Percentiles rank a stretch among this genome's conserved stretches.
Evolutionary conservation across 352 stramenopile genomes (phyloP).

Genomic region (Pythium myriotylum): DNA sequence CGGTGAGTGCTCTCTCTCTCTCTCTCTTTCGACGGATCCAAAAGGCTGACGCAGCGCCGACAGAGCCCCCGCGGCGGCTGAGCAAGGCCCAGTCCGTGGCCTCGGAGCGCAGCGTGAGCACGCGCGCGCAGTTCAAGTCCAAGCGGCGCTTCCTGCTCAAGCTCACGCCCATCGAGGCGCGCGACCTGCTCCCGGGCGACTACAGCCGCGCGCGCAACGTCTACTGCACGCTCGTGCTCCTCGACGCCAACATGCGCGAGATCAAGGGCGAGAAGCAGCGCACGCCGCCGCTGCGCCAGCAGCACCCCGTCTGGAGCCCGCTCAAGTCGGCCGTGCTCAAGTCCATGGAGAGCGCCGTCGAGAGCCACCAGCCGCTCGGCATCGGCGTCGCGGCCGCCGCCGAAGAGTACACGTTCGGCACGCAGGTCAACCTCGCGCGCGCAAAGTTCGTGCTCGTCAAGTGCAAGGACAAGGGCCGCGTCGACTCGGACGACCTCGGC

Average conservation of each 20-base stretch:
- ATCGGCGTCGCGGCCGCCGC: constrained; percentile 79
- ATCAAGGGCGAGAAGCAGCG: constrained; percentile 89
- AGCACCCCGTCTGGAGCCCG: constrained; percentile 80
- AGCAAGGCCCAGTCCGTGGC: constrained; percentile 22
- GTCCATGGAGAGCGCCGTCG: constrained; percentile 73
- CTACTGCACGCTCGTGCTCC: constrained; percentile 83
- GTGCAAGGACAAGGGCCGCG: constrained; percentile 87
- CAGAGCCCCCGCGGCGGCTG: constrained; percentile 17
- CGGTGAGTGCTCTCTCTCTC: no score
- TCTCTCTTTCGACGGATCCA: no score
- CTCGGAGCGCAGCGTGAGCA: constrained; percentile 23
- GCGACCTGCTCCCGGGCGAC: constrained; percentile 69
- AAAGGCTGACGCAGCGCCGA: no score
- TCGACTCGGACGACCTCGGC: constrained; percentile 82
- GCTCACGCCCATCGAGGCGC: constrained; percentile 83
- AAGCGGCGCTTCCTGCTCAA: constrained; percentile 84
- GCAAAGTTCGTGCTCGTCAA: constrained; percentile 87
- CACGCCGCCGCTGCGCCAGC: constrained; percentile 62
- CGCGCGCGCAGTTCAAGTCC: constrained; percentile 47
- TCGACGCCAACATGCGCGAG: constrained; percentile 84
- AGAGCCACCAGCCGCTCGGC: constrained; percentile 84
- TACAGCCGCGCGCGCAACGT: constrained; percentile 58
- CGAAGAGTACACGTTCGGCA: constrained; percentile 89
- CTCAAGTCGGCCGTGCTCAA: constrained; percentile 80
- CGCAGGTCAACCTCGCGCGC: constrained; percentile 67